A percentile compares a stretch with the other conserved stretches of the same genome.
Conservation (phyloP, 2,329 filamentous ascomycete species). For the Ophiostoma australiae region DNA sequence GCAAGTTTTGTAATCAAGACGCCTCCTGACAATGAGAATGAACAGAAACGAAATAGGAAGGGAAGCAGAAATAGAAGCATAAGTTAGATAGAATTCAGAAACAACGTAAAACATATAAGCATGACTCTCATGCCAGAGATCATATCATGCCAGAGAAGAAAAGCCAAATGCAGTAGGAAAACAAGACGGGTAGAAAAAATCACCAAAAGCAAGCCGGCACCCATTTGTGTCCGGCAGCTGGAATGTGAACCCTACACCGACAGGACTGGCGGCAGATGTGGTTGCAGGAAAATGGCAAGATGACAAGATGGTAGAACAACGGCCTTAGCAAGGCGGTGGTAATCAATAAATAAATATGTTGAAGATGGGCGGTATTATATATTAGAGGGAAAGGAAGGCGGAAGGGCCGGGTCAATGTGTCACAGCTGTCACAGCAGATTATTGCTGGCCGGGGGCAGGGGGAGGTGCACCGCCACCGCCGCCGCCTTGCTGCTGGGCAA, state of each 20-base stretch:
- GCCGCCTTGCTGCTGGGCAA: constrained; percentile 35
- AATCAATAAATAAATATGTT: not conserved
- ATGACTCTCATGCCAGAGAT: not conserved
- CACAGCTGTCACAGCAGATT: not conserved
- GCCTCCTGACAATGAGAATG: not conserved
- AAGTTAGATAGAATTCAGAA: not conserved
- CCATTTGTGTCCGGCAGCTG: not conserved
- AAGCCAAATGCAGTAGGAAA: not conserved
- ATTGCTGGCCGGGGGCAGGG: constrained; percentile 21
- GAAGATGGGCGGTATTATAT: not conserved
- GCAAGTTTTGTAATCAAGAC: not conserved
- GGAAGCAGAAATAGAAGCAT: not conserved
- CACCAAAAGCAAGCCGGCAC: not conserved
- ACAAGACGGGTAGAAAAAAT: not conserved
- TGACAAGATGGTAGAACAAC: too few species aligned
- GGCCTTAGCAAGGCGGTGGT: not conserved
- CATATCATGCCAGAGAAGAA: not conserved
- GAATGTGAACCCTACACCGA: not conserved
- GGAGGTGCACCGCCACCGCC: constrained; percentile 22
- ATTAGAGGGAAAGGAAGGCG: not conserved
- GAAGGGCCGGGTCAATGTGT: not conserved
- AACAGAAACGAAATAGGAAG: too few species aligned
- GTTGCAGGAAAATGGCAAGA: too few species aligned
- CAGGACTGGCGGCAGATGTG: too few species aligned
- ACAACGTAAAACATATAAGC: not conserved